A percentile compares a stretch with the other conserved stretches of the same genome.
These are phyloP conservation scores for Phytopythium cucurbitacearum DNA, from an alignment of 352 stramenopile genomes.

Conservation along the genomic window DNA sequence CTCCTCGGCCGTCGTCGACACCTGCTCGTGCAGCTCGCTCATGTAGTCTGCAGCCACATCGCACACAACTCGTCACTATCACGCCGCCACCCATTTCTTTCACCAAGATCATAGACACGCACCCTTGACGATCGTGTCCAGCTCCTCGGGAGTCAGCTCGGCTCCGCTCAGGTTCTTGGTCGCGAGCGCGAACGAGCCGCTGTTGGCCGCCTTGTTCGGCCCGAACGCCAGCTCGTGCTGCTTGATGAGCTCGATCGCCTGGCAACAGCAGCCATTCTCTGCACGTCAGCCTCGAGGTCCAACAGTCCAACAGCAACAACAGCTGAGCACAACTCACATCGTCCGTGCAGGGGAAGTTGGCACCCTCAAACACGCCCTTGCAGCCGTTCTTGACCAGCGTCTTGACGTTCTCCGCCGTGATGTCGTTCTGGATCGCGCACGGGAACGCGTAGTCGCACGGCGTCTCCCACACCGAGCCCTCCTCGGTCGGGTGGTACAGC, in stretches of 20 bases:
- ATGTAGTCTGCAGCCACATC: slow-evolving; percentile 60
- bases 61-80: slow-evolving; percentile 1
- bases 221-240: slow-evolving; percentile 79
- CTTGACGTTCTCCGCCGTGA: slow-evolving; percentile 75
- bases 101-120: slow-evolving; percentile 2
- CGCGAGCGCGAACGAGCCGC: slow-evolving; percentile 68
- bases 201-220: slow-evolving; percentile 84
- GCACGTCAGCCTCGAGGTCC: background rate
- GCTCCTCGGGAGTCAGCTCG: slow-evolving; percentile 48
- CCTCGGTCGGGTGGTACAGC: slow-evolving; percentile 79
- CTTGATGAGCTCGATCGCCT: slow-evolving; percentile 79
- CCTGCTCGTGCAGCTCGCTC: slow-evolving; percentile 62
- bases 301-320: background rate
- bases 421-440: slow-evolving; percentile 93
- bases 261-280: background rate
- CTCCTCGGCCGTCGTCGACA: slow-evolving; percentile 62
- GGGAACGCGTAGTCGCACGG: slow-evolving; percentile 96
- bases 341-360: slow-evolving; percentile 78
- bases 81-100: slow-evolving; percentile 6
- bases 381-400: slow-evolving; percentile 86
- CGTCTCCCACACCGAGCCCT: slow-evolving; percentile 84
- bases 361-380: slow-evolving; percentile 86
- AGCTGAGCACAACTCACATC: slow-evolving; percentile 21
- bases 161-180: slow-evolving; percentile 53
- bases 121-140: slow-evolving; percentile 78